These are phyloP conservation scores for Erigeron philadelphicus DNA, from an alignment of 140 eudicot genomes.

Conservation along the genomic window DNA sequence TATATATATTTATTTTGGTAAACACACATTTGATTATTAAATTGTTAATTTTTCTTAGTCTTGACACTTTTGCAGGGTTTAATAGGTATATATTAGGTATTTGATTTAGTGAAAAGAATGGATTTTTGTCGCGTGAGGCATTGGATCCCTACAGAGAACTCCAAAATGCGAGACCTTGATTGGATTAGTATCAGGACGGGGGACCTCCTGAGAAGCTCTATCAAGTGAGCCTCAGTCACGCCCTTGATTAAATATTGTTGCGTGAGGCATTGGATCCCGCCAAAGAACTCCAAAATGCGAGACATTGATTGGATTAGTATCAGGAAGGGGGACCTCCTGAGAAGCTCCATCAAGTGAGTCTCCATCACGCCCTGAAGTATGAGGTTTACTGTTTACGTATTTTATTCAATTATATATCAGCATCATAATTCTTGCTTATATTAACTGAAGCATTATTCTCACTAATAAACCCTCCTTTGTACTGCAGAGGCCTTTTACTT, in stretches of 20 bases:
- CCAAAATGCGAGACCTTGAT: slow-evolving; percentile 98
- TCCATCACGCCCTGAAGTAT: slow-evolving; percentile 58
- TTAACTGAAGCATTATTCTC: background rate
- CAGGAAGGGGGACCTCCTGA: slow-evolving; percentile 99
- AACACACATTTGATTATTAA: background rate
- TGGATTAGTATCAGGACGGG: slow-evolving; percentile 99
- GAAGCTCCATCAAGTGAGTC: slow-evolving; percentile 98
- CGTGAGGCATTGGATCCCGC: slow-evolving; percentile 99
- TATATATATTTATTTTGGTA: background rate
- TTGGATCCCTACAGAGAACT: slow-evolving; percentile 98
- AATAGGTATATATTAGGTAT: slow-evolving; percentile 13
- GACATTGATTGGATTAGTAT: slow-evolving; percentile 99
- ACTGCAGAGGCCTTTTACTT: slow-evolving; percentile 68
- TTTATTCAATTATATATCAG: background rate
- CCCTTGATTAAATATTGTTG: slow-evolving; percentile 20
- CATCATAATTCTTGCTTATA: background rate
- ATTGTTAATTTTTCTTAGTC: background rate
- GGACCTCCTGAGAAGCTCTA: slow-evolving; percentile 99
- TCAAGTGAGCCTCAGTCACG: slow-evolving; percentile 39
- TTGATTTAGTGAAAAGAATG: slow-evolving; percentile 23
- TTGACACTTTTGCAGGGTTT: slow-evolving; percentile 41
- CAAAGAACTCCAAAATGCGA: slow-evolving; percentile 96
- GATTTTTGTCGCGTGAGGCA: slow-evolving; percentile 73
- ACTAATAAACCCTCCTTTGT: background rate
- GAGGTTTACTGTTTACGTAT: slow-evolving; percentile 53